Percentiles rank a stretch among this genome's conserved stretches.
Conservation (phyloP, 1,284 basidiomycete species). For the Boletus hoseneyae region DNA sequence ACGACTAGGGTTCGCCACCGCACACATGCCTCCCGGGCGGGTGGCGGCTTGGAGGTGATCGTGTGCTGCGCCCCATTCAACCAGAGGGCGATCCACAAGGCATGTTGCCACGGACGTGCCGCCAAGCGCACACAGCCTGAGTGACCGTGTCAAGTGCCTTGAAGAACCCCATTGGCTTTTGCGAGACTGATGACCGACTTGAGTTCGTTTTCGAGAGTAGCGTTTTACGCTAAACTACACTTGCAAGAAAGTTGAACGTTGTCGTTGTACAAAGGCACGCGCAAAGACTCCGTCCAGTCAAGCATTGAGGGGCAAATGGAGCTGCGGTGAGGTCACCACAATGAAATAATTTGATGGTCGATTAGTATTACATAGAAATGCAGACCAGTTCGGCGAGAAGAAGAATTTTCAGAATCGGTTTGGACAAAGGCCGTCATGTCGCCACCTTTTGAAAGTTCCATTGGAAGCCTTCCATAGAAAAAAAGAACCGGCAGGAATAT, state of each 20-base stretch:
- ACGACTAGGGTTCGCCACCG: slow-evolving; percentile 6
- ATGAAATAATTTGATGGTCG: not conserved
- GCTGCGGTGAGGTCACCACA: slow-evolving; percentile 11
- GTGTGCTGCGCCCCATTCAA: slow-evolving; percentile 2
- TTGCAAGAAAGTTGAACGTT: not conserved
- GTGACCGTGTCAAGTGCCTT: no score
- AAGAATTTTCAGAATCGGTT: not conserved
- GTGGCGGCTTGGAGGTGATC: slow-evolving; percentile 20
- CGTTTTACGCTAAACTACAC: slow-evolving; percentile 1
- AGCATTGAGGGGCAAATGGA: slow-evolving; percentile 1
- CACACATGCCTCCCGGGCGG: slow-evolving; percentile 1
- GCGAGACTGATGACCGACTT: not conserved
- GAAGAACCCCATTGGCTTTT: not conserved
- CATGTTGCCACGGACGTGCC: slow-evolving; percentile 5
- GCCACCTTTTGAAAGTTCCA: slow-evolving; percentile 5
- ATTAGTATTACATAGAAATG: not conserved
- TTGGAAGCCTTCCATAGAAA: slow-evolving; percentile 15
- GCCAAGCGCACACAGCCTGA: slow-evolving; percentile 18
- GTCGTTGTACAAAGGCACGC: not conserved
- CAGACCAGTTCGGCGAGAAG: not conserved
- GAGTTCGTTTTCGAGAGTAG: slow-evolving; percentile 3
- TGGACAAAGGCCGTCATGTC: not conserved
- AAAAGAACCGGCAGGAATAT: slow-evolving; percentile 14
- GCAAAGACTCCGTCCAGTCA: not conserved
- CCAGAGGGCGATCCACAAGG: slow-evolving; percentile 1